Percentiles rank a stretch among this genome's conserved stretches.
phyloP scores from a whole-genome alignment of 371 early-diverging fungal species.

The Mortierella polycephala region DNA sequence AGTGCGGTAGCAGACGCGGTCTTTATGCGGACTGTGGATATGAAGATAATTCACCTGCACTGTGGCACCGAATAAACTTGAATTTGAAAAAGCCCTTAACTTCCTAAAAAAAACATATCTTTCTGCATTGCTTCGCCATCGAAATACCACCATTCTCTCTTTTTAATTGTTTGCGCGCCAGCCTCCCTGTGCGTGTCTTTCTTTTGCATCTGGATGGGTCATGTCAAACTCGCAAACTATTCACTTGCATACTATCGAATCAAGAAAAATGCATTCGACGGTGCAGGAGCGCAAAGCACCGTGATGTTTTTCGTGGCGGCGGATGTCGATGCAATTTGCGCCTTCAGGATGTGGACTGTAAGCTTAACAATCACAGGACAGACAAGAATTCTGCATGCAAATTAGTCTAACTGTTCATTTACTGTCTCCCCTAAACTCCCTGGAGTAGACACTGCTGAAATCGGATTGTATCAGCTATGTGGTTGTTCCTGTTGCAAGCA shows the following conservation, averaged over 20 bases:
- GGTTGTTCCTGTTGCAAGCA: constrained; percentile 38
- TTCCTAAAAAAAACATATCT: constrained; percentile 1
- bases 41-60: constrained; percentile 64
- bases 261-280: constrained; percentile 47
- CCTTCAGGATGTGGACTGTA: constrained; percentile 83
- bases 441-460: constrained; percentile 30
- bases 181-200: background rate
- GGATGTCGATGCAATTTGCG: constrained; percentile 91
- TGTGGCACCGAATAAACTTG: constrained; percentile 54
- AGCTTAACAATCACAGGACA: background rate
- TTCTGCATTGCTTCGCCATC: background rate
- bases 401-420: background rate
- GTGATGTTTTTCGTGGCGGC: constrained; percentile 80
- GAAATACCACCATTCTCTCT: background rate
- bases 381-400: too few species aligned
- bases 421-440: background rate
- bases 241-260: constrained; percentile 52
- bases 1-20: constrained; percentile 60
- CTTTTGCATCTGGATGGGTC: constrained; percentile 30
- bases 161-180: background rate
- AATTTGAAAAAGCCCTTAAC: background rate
- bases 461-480: constrained; percentile 53
- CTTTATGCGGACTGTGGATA: constrained; percentile 62
- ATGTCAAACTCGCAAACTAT: constrained; percentile 52
- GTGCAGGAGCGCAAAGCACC: constrained; percentile 33